Conservation (phyloP, 2,329 filamentous ascomycete genomes). For the Daldinia sp. region DNA sequence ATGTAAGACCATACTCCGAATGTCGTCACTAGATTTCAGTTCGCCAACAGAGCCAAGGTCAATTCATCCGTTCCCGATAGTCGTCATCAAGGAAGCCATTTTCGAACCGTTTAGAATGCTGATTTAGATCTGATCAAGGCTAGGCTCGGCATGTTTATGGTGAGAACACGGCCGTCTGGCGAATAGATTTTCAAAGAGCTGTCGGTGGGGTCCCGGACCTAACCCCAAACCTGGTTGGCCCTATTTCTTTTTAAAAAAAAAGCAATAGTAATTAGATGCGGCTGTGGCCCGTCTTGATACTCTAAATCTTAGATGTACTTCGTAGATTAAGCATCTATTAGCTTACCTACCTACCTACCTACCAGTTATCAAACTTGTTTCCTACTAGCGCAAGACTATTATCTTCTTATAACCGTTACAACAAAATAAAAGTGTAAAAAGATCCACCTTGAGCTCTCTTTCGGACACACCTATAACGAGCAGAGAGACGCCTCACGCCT, state of each 20-base stretch:
- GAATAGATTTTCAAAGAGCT: not conserved
- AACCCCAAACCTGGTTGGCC: conserved; percentile 9
- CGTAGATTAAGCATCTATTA: too few species aligned
- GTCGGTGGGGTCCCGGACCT: conserved; percentile 7
- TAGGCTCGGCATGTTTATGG: not conserved
- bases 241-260: not conserved
- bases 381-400: conserved; percentile 3
- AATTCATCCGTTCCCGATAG: not conserved
- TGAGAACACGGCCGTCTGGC: not conserved
- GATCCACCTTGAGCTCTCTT: conserved; percentile 14
- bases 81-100: not conserved
- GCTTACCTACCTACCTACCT: too few species aligned
- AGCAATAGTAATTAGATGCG: not conserved
- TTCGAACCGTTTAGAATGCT: conserved; percentile 3
- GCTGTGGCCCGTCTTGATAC: not conserved
- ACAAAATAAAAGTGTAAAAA: not conserved
- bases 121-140: not conserved
- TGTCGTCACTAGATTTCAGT: not conserved
- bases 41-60: conserved; percentile 1
- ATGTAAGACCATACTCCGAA: conserved; percentile 1
- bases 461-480: conserved; percentile 35
- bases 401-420: not conserved
- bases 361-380: conserved; percentile 8
- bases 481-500: conserved; percentile 27
- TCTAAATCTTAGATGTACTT: too few species aligned